Evolutionary conservation across 2,329 filamentous ascomycete species (phyloP).

Genomic region (Sodiomyces alkalinus): DNA sequence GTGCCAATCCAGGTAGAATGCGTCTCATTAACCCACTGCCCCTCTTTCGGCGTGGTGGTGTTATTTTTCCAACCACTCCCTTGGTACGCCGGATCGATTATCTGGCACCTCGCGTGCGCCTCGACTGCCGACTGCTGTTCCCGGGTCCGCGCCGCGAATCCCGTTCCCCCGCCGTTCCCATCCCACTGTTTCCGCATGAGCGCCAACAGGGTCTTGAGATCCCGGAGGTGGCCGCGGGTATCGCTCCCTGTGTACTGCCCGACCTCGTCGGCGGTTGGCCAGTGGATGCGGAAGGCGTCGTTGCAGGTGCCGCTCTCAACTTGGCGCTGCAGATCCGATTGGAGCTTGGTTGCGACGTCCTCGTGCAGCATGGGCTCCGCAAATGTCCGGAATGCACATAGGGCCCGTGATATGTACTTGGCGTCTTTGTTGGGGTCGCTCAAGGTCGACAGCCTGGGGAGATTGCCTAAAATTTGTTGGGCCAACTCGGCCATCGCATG

Average conservation of each 20-base stretch:
- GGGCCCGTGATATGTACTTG: conserved; percentile 11
- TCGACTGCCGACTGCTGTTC: not conserved
- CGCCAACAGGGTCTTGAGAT: conserved; percentile 2
- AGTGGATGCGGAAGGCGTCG: conserved; percentile 15
- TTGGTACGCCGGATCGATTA: too few species aligned
- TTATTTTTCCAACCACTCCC: too few species aligned
- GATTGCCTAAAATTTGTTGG: too few species aligned
- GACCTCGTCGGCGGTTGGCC: conserved; percentile 23
- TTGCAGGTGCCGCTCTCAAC: conserved; percentile 9
- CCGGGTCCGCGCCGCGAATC: not conserved
- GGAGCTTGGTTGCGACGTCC: conserved; percentile 16
- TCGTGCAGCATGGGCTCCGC: conserved; percentile 24
- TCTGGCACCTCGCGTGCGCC: not conserved
- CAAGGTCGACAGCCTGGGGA: conserved; percentile 49
- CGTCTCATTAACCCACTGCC: not conserved
- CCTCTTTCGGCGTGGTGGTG: too few species aligned
- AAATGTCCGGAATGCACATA: conserved; percentile 33
- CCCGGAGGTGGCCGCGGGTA: conserved; percentile 2
- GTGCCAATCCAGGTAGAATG: not conserved
- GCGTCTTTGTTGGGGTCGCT: conserved; percentile 18
- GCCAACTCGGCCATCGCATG: conserved; percentile 41
- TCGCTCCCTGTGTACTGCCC: conserved; percentile 15
- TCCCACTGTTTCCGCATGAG: not conserved
- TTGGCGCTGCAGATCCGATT: conserved; percentile 12
- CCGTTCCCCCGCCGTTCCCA: not conserved